Evolutionary conservation across 768 basidiomycete species (phyloP).

Genomic region (Phylloporus scabripes): DNA sequence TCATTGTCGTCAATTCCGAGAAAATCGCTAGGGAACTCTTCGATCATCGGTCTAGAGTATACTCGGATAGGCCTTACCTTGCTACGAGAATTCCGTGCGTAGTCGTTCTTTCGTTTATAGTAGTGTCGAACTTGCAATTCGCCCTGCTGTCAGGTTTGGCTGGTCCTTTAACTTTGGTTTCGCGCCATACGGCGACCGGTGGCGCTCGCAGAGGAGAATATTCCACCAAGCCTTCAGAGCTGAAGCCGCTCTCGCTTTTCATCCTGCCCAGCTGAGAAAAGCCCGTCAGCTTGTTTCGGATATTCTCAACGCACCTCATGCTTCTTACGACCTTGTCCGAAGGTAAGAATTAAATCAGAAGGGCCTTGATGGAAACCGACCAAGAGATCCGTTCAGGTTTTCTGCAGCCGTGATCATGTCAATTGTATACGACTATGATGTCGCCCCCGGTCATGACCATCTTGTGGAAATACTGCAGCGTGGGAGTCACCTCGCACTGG

Average conservation of each 20-base stretch:
- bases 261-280: constrained; percentile 17
- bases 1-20: background rate
- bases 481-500: constrained; percentile 20
- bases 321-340: constrained; percentile 5
- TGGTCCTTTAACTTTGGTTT: constrained; percentile 17
- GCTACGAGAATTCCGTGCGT: background rate
- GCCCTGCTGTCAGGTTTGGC: constrained; percentile 13
- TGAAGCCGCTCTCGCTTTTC: constrained; percentile 10
- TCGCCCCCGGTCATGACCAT: constrained; percentile 31
- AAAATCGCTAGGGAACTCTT: background rate
- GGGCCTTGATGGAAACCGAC: too few species aligned
- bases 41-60: background rate
- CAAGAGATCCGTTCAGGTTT: constrained; percentile 16
- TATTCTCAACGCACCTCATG: constrained; percentile 1
- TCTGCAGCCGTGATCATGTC: constrained; percentile 35
- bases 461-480: constrained; percentile 36
- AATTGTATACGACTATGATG: constrained; percentile 37
- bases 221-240: constrained; percentile 23
- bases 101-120: background rate
- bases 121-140: background rate
- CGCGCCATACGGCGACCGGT: constrained; percentile 17
- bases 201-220: constrained; percentile 20
- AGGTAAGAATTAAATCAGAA: too few species aligned
- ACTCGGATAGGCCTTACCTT: background rate
- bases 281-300: constrained; percentile 13